Evolutionary conservation across 805 yeast genomes (phyloP), one percentile per base, ranked within the genome.

Genomic region (Ogataea ganodermae): DNA sequence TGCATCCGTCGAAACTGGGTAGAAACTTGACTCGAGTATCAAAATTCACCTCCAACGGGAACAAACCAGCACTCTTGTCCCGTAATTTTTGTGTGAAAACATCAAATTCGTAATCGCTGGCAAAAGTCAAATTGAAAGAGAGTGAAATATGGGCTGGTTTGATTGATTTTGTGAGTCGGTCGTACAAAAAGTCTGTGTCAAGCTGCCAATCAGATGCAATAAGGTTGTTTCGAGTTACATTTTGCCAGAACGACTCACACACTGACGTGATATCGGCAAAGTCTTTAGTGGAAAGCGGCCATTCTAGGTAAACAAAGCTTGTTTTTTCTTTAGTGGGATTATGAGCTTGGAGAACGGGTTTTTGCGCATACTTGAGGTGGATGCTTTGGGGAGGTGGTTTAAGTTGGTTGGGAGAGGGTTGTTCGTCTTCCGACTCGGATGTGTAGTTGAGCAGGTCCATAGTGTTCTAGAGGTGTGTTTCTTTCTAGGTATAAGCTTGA

Each of bases 71-170:
- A 3, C 23, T 9, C 6, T 40, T 14, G 4, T 18, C 27, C 7
- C 41, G 10, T 9, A 56, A 20, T 16, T 9, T 3, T 12, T 35
- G 14, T 2, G 40, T 6, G 35, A 53, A 46, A 1, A 13, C 8
- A 3, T 39, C 26, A 7, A 45, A 37, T 3, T 44, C 37, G 1
- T 14, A 1, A 7, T 35, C 26, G 7, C 30, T 35, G n/a, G 35
- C 36, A 33, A 57, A 55, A 8, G 51, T 39, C 16, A 57, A n/a
- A 35, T 57, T 57, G 31, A 46, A 56, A 0, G 58, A 52, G 10
- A 59, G 41, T 12, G 63, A 59, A 4, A 59, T 40, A 35, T 59
- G 63, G 3, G 54, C 37, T 12, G 48, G 46, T 13, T 46, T 52
- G 20, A 17, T 6, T 3, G 51, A 32, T 30, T 51, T 27, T 2